Conservation (phyloP, 768 basidiomycete species). For the Gautieria morchelliformis region DNA sequence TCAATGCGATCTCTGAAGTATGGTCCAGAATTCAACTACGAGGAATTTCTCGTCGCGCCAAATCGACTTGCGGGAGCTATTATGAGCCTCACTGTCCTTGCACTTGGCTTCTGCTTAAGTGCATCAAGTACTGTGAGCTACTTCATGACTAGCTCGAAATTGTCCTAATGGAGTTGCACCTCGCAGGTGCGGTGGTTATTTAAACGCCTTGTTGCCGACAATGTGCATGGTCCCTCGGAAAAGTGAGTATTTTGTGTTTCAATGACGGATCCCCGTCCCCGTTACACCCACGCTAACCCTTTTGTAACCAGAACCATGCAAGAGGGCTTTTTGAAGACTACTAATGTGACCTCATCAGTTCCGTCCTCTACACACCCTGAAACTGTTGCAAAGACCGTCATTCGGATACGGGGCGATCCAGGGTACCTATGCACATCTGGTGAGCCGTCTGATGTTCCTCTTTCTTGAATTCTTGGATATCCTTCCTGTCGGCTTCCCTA, state of each 20-base stretch:
- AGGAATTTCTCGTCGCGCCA: slow-evolving; percentile 41
- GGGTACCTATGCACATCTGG: slow-evolving; percentile 55
- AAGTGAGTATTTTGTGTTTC: slow-evolving; percentile 33
- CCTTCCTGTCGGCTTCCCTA: neutral
- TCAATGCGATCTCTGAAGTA: slow-evolving; percentile 29
- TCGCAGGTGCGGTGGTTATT: slow-evolving; percentile 47
- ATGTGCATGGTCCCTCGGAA: slow-evolving; percentile 57
- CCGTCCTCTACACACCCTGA: slow-evolving; percentile 27
- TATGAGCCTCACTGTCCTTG: slow-evolving; percentile 6
- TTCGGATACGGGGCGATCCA: slow-evolving; percentile 68
- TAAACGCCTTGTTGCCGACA: slow-evolving; percentile 37
- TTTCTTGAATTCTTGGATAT: neutral
- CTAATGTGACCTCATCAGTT: slow-evolving; percentile 61
- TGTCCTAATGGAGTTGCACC: neutral
- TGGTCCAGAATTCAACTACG: slow-evolving; percentile 66
- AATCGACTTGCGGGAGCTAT: slow-evolving; percentile 11
- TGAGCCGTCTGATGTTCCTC: slow-evolving; percentile 14
- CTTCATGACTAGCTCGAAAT: neutral
- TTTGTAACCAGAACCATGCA: slow-evolving; percentile 37
- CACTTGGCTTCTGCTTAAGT: neutral
- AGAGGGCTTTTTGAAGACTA: slow-evolving; percentile 50
- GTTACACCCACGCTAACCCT: neutral
- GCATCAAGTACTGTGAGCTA: neutral
- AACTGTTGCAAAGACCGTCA: slow-evolving; percentile 46
- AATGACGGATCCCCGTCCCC: neutral